Evolutionary conservation across 164 flowering plant genomes (phyloP), one percentile per base, ranked within the genome.

Genomic region (Kingdonia uniflora): DNA sequence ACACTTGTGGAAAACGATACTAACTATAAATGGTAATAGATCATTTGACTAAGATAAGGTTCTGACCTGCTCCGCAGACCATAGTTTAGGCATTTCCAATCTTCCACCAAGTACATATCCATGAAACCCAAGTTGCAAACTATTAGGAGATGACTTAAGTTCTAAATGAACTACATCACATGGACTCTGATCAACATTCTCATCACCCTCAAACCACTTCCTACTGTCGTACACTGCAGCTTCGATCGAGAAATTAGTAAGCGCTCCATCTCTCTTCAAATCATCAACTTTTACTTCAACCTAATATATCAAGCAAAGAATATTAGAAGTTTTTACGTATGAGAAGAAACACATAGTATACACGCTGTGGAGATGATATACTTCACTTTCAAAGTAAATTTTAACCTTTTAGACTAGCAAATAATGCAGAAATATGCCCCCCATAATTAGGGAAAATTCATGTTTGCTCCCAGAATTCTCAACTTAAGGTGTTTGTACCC

Each of bases 21-120:
- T n/a, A n/a, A n/a, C n/a, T n/a, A n/a, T n/a, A n/a, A n/a, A n/a
- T n/a, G n/a, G n/a, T n/a, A n/a, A n/a, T n/a, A n/a, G 26, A 54
- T 2, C 4, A 39, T 46, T 23, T 39, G 41, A 45, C 42, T 51
- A 21, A 57, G 52, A 4, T 26, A 37, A 62, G 59, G 25, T 45
- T 61, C 79, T 52, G n/a, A 92, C 99, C 39, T 80, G 73, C 71
- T 92, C 99, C 24, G 99, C 95, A 68, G 95, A 80, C 99, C 99
- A 92, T 49, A 92, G 89, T 68, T 68, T 88, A 20, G 99, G 99
- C 56, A 2, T 69, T 58, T 76, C 77, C 51, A 92, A 61, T 70
- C 53, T 78, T 51, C 95, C 99, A 2, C 15, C 61, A 47, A 92
- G 91, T 33, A 65, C 16, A 63, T 77, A 77, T 42, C 87, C 98